Evolutionary conservation across 2,329 filamentous ascomycete genomes (phyloP), one percentile per base, ranked within the genome.

Genomic region (Monosporascus sp.): DNA sequence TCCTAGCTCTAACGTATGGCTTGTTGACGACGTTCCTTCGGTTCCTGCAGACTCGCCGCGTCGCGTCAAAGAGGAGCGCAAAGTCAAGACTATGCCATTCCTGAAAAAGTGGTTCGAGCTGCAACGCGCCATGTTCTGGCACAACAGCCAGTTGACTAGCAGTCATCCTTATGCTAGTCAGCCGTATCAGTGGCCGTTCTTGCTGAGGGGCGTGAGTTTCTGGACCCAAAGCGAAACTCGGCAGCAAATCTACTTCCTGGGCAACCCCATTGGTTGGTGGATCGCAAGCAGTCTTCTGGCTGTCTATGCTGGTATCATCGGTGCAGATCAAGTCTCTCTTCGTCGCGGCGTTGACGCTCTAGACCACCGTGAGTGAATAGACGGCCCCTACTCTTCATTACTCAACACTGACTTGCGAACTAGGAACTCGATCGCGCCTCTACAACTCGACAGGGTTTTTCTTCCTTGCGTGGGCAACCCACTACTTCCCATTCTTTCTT

Each of bases 371-470:
- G 81, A 86, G 91, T 87, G 44, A 35, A 47, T 41, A n/a, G n/a
- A 20, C 27, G 20, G 44, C 31, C 14, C 31, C 43, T 37, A 38
- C 27, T 49, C 3, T 15, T 31, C 39, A 46, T 22, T 9, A 24
- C 3, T 25, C 35, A 17, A 22, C 41, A 50, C 58, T 64, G 61
- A 66, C 53, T 35, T 14, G 11, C 15, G 35, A 54, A 22, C 48
- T 67, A 88, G 91, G 91, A 60, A 91, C 94, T 31, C 92, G 94
- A 60, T 92, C 89, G 24, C 91, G 92, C 58, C 81, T 99, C 48
- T 99, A 99, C 76, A 97, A 97, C 79, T 97, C 91, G 51, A 97
- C 94, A 1, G 94, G 94, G 24, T 99, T 99, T 82, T 95, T 99
- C 78, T 97, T 97, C 84, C 83, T 99, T 53, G 90, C 91, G 52